phyloP scores from a whole-genome alignment of 495 filamentous ascomycete genomes.

The Talaromyces nanjingensis region DNA sequence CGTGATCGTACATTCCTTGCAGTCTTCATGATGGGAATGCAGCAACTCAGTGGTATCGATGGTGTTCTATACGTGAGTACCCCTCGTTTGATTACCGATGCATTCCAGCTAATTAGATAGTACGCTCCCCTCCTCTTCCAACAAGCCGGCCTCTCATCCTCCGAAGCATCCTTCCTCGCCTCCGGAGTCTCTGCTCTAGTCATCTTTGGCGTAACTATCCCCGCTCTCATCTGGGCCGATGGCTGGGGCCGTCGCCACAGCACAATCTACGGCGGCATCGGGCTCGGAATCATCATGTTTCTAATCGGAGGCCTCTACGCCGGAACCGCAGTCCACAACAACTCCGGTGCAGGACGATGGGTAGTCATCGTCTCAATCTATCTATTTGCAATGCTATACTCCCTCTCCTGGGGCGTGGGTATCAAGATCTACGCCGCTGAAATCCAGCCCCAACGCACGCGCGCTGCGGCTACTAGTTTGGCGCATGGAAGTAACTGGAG shows the following conservation, averaged over 20 bases:
- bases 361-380: conserved; percentile 48
- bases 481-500: conserved; percentile 45
- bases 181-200: conserved; percentile 47
- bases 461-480: conserved; percentile 42
- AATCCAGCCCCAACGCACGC: conserved; percentile 48
- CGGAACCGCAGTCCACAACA: conserved; percentile 34
- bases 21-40: conserved; percentile 38
- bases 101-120: conserved; percentile 15
- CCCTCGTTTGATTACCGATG: not conserved
- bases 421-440: conserved; percentile 49
- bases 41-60: conserved; percentile 43
- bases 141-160: conserved; percentile 43
- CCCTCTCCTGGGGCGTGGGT: conserved; percentile 46
- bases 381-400: conserved; percentile 34
- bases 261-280: conserved; percentile 49
- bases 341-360: conserved; percentile 43
- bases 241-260: conserved; percentile 52
- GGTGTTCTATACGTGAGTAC: conserved; percentile 44
- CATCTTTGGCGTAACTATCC: conserved; percentile 43
- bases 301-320: conserved; percentile 48
- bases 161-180: conserved; percentile 45
- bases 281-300: conserved; percentile 38
- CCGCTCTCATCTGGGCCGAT: conserved; percentile 48
- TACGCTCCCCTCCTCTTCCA: conserved; percentile 48
- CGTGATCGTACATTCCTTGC: conserved; percentile 31